A percentile compares a stretch with the other conserved stretches of the same genome.
These are phyloP conservation scores for Xylaria sp. DNA, from an alignment of 2,329 filamentous ascomycete species.

Conservation along the genomic window DNA sequence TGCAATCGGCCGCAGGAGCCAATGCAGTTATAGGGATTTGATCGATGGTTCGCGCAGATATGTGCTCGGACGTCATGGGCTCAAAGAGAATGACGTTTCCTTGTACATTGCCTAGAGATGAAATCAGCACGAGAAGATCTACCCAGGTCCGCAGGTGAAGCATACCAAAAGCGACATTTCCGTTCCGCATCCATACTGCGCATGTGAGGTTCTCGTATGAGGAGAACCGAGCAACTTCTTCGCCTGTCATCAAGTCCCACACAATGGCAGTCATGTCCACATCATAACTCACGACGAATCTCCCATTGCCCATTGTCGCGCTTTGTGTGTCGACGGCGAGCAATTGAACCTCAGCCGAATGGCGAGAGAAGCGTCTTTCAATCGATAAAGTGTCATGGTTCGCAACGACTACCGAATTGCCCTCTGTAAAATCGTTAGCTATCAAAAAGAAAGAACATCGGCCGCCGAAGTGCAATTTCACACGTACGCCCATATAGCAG, in stretches of 20 bases:
- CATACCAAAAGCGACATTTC: conserved; percentile 95
- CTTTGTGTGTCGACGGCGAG: conserved; percentile 92
- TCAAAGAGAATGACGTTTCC: conserved; percentile 96
- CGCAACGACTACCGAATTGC: conserved; percentile 82
- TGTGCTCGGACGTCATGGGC: conserved; percentile 90
- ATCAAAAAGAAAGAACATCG: conserved; percentile 15
- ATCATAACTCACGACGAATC: conserved; percentile 93
- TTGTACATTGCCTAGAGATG: conserved; percentile 79
- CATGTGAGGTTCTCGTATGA: conserved; percentile 88
- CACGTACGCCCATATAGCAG: conserved; percentile 78
- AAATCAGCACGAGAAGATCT: conserved; percentile 21
- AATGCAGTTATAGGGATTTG: conserved; percentile 96
- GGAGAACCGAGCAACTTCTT: conserved; percentile 90
- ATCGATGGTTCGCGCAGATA: conserved; percentile 87
- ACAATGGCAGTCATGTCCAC: conserved; percentile 90
- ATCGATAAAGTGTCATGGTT: conserved; percentile 93
- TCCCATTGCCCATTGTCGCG: conserved; percentile 83
- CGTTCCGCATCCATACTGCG: conserved; percentile 95
- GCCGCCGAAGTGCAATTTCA: conserved; percentile 3
- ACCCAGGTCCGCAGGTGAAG: conserved; percentile 23
- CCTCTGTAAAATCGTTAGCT: conserved; percentile 60
- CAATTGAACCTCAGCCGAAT: conserved; percentile 84
- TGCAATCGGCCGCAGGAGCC: conserved; percentile 87
- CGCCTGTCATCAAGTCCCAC: conserved; percentile 93
- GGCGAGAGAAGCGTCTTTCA: conserved; percentile 85